These are phyloP conservation scores for Kregervanrija delftensis DNA, from an alignment of 805 yeast species.

Conservation along the genomic window DNA sequence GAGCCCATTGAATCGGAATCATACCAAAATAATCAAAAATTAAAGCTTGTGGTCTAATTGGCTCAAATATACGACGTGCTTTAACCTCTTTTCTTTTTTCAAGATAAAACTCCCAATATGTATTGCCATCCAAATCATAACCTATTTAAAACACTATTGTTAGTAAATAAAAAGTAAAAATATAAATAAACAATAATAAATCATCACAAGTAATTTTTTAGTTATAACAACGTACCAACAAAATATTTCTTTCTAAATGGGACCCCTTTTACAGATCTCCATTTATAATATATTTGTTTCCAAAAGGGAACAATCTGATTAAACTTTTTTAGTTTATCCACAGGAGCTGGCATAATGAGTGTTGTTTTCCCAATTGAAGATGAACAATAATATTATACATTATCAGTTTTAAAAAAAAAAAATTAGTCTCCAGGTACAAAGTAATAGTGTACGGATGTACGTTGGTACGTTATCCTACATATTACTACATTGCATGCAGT, in stretches of 20 bases:
- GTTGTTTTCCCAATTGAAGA: too few species aligned
- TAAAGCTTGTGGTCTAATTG: slow-evolving; percentile 38
- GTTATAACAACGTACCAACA: slow-evolving; percentile 29
- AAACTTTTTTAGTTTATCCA: slow-evolving; percentile 41
- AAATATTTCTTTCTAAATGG: slow-evolving; percentile 70
- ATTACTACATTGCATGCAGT: too few species aligned
- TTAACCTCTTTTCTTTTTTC: slow-evolving; percentile 35
- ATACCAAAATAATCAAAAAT: slow-evolving; percentile 53
- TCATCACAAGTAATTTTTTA: neutral
- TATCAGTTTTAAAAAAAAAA: too few species aligned
- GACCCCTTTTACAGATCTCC: slow-evolving; percentile 53
- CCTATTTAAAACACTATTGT: slow-evolving; percentile 26
- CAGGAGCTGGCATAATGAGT: slow-evolving; percentile 10
- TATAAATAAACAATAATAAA: neutral
- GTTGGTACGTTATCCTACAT: too few species aligned
- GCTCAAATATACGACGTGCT: slow-evolving; percentile 59
- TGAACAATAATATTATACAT: too few species aligned
- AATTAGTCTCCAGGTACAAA: too few species aligned
- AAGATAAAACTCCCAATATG: slow-evolving; percentile 74
- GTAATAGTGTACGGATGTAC: too few species aligned
- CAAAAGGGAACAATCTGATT: slow-evolving; percentile 38
- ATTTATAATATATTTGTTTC: slow-evolving; percentile 45
- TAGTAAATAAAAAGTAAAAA: neutral
- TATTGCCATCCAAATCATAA: slow-evolving; percentile 76
- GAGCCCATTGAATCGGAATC: slow-evolving; percentile 69